Conservation (phyloP, 2,329 filamentous ascomycete genomes). For the Colletotrichum sojae region DNA sequence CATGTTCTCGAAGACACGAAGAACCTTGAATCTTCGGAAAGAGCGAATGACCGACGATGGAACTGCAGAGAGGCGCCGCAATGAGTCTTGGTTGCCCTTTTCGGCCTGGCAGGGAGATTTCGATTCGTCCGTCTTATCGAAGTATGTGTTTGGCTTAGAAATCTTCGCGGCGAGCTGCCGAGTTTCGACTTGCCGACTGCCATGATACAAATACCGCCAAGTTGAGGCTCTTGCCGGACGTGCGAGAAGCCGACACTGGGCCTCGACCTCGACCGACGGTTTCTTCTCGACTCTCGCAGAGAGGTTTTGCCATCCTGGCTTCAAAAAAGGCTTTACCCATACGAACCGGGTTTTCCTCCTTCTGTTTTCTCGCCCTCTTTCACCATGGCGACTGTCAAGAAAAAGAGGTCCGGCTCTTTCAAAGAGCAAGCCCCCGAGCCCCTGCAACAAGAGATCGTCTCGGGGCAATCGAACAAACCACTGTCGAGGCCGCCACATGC, state of each 20-base stretch:
- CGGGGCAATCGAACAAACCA: conserved; percentile 53
- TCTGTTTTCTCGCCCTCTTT: background rate
- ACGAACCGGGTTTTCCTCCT: background rate
- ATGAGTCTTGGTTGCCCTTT: conserved; percentile 34
- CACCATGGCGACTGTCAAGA: conserved; percentile 5
- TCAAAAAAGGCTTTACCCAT: background rate
- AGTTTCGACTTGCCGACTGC: background rate
- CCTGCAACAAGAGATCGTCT: conserved; percentile 42
- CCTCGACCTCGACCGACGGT: too few species aligned
- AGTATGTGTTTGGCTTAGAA: background rate
- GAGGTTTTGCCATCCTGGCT: background rate
- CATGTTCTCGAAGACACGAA: background rate
- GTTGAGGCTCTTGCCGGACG: background rate
- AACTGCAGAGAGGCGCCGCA: background rate
- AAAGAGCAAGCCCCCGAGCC: background rate
- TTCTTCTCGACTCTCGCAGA: background rate
- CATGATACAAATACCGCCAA: conserved; percentile 5
- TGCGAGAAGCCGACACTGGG: too few species aligned
- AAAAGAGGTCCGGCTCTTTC: conserved; percentile 10
- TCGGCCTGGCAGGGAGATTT: background rate
- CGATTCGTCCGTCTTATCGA: background rate
- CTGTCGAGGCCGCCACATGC: conserved; percentile 71
- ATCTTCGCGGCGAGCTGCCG: background rate
- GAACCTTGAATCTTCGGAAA: background rate
- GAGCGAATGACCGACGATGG: background rate